Percentiles rank a stretch among this genome's conserved stretches.
Conservation (phyloP, 2,329 filamentous ascomycete species). For the Neoscytalidium dimidiatum region DNA sequence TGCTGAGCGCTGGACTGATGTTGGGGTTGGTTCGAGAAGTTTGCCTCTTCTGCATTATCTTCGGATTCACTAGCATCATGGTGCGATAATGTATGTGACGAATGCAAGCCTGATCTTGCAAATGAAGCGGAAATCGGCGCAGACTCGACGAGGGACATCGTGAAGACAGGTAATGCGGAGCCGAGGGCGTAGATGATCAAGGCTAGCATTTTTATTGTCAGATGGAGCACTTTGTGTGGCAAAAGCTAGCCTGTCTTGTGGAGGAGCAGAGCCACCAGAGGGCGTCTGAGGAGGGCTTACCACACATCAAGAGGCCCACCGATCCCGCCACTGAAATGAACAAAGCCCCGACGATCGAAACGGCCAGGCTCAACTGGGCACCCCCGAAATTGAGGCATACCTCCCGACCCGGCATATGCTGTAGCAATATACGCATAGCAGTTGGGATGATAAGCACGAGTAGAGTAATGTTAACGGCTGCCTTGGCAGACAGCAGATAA, state of each 20-base stretch:
- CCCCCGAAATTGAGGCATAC: conserved; percentile 32
- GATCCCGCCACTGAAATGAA: conserved; percentile 33
- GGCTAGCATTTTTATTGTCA: conserved; percentile 22
- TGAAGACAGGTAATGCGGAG: conserved; percentile 41
- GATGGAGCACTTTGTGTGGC: neutral
- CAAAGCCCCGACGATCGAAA: conserved; percentile 37
- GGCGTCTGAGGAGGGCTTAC: conserved; percentile 22
- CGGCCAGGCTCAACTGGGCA: conserved; percentile 32
- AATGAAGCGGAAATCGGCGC: conserved; percentile 25
- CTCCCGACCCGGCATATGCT: neutral
- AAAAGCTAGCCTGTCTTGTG: neutral
- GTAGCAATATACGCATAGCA: conserved; percentile 32
- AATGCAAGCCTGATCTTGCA: neutral
- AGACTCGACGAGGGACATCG: conserved; percentile 39
- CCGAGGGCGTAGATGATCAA: conserved; percentile 40
- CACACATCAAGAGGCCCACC: conserved; percentile 35
- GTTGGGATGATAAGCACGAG: conserved; percentile 36
- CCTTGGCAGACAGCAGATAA: conserved; percentile 41
- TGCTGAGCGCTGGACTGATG: conserved; percentile 27
- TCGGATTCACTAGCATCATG: no score
- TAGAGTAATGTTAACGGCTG: conserved; percentile 37
- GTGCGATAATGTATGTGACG: no score
- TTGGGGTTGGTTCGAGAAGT: neutral
- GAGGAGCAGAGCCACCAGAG: neutral
- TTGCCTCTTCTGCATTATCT: neutral